These are phyloP conservation scores for Trichosanthes cucumerina DNA, from an alignment of 306 rosid species.

Conservation along the genomic window DNA sequence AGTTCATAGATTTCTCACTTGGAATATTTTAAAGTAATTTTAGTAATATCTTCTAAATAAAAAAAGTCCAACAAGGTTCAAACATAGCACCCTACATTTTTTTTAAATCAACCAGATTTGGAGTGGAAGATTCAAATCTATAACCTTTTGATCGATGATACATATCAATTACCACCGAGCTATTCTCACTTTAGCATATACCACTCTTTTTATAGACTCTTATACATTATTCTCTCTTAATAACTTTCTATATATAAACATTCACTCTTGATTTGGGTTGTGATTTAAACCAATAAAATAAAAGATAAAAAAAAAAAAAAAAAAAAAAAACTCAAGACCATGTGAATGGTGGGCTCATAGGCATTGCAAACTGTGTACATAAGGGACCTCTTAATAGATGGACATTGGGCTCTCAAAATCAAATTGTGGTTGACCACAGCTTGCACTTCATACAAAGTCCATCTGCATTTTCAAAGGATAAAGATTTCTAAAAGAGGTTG, in stretches of 20 bases:
- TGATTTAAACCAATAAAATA: background rate
- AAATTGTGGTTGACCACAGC: background rate
- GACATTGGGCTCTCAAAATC: background rate
- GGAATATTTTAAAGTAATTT: too few relatives aligned
- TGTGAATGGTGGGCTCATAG: slow-evolving; percentile 6
- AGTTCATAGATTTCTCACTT: too few relatives aligned
- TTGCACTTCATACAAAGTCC: background rate
- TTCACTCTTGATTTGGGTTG: background rate
- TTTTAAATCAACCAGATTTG: too few relatives aligned
- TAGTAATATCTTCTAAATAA: background rate
- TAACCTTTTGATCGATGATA: too few relatives aligned
- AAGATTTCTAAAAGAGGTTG: too few relatives aligned
- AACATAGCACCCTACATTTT: background rate
- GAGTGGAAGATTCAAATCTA: too few relatives aligned
- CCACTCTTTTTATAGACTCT: too few relatives aligned
- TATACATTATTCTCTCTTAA: too few relatives aligned
- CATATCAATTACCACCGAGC: too few relatives aligned
- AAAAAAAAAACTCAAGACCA: background rate
- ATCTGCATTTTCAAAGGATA: background rate
- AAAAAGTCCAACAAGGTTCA: background rate
- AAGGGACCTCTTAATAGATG: background rate
- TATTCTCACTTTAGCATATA: too few relatives aligned
- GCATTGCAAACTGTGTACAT: background rate
- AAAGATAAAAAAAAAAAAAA: background rate
- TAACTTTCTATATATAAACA: background rate